Evolutionary conservation across 306 rosid genomes (phyloP), one percentile per base, ranked within the genome.

Genomic region (Urtica urens): DNA sequence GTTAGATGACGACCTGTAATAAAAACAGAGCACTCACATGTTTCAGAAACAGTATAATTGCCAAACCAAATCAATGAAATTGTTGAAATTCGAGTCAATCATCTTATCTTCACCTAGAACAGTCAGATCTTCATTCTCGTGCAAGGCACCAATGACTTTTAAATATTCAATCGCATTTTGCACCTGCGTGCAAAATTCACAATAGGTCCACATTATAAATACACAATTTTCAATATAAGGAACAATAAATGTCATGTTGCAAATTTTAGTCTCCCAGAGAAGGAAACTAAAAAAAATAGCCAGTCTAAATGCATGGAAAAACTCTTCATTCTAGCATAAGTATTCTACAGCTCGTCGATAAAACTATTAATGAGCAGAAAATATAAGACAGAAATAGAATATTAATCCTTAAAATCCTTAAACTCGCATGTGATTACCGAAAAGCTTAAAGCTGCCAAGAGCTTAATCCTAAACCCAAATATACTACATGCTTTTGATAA

Each of bases 91-190:
- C 28, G 55, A 37, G 28, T 48, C 17, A 27, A 37, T 59, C 33
- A 27, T 51, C n/a, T 52, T 26, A n/a, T n/a, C 40, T 78, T 48
- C 54, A 92, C 99, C 99, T 68, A 92, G 64, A 70, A 49, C 58
- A 35, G 94, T 82, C 62, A 92, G 76, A 73, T 79, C 75, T 71
- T 92, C 99, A 18, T 71, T 66, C 78, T 77, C 87, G 69, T 92
- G 87, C 75, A 92, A 78, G 39, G 96, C 99, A 42, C 87, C 94
- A 17, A 79, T 85, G 40, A 74, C 68, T 68, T 81, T 77, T 35
- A 92, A 67, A 77, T 92, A 78, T 35, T 92, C 99, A 60, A 85
- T 56, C 41, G 96, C 99, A 70, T 92, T 92, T 73, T 81, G 93
- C 59, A 92, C 99, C 99, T 92, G 42, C 16, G 44, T 38, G 69